phyloP scores from a whole-genome alignment of 1,284 basidiomycete species.

The Microbotryum violaceum region DNA sequence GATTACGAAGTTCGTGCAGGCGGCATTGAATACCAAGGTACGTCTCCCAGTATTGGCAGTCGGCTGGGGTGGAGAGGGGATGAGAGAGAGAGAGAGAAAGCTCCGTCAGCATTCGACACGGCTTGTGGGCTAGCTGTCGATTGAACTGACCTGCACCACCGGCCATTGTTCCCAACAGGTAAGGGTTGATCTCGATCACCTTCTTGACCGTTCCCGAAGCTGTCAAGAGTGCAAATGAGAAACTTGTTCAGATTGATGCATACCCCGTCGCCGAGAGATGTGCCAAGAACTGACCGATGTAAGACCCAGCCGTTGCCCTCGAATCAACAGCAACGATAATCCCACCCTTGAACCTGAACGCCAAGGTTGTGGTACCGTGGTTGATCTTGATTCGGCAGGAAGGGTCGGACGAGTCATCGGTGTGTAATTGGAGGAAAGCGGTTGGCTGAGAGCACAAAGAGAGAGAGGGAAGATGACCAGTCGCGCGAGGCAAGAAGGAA shows the following conservation, averaged over 20 bases:
- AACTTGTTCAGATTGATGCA: not conserved
- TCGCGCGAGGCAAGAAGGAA: not conserved
- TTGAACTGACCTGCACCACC: slow-evolving; percentile 77
- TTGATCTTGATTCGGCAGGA: slow-evolving; percentile 94
- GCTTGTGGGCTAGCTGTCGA: no score
- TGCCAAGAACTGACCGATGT: slow-evolving; percentile 62
- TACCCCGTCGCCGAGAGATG: slow-evolving; percentile 1
- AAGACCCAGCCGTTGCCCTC: slow-evolving; percentile 91
- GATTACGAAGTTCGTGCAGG: slow-evolving; percentile 91
- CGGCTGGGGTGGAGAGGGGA: slow-evolving; percentile 49
- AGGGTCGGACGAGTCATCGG: slow-evolving; percentile 81
- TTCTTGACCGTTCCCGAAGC: slow-evolving; percentile 95
- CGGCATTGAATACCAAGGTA: slow-evolving; percentile 98
- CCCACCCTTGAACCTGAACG: slow-evolving; percentile 93
- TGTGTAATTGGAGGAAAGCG: slow-evolving; percentile 77
- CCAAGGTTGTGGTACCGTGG: slow-evolving; percentile 97
- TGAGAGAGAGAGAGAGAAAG: not conserved
- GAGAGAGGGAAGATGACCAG: not conserved
- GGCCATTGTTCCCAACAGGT: slow-evolving; percentile 96
- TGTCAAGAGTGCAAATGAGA: slow-evolving; percentile 38
- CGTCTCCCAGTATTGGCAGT: slow-evolving; percentile 96
- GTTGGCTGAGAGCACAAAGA: slow-evolving; percentile 56
- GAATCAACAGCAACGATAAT: slow-evolving; percentile 98
- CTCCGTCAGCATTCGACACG: not conserved
- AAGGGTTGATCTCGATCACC: slow-evolving; percentile 99